Evolutionary conservation across 441 rosid genomes (phyloP).

Genomic region (Croton setiger): DNA sequence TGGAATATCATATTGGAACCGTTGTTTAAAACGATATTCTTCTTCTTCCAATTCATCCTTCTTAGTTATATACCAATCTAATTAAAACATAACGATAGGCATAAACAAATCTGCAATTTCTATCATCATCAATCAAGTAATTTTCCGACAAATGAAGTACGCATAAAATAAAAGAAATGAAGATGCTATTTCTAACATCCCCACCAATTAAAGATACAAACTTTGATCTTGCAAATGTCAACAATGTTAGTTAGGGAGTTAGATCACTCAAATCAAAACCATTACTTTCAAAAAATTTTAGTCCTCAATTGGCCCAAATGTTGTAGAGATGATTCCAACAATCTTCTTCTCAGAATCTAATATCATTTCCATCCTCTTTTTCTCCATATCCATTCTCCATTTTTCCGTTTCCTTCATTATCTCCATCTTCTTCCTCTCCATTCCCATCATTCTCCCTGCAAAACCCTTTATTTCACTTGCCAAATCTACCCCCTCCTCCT

Average conservation of each 20-base stretch:
- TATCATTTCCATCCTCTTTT: slow-evolving; percentile 76
- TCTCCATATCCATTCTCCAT: slow-evolving; percentile 87
- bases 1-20: too few relatives aligned
- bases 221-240: not conserved
- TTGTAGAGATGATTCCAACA: slow-evolving; percentile 40
- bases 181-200: not conserved
- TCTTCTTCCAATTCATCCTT: too few relatives aligned
- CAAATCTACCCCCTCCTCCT: slow-evolving; percentile 44
- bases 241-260: not conserved
- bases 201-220: not conserved
- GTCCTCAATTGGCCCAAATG: slow-evolving; percentile 1
- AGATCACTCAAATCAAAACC: not conserved
- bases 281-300: not conserved
- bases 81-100: too few relatives aligned
- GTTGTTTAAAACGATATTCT: too few relatives aligned
- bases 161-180: not conserved
- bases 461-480: slow-evolving; percentile 68
- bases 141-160: too few relatives aligned
- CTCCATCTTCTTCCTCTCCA: slow-evolving; percentile 86
- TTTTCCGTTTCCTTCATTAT: slow-evolving; percentile 75
- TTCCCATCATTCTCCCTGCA: slow-evolving; percentile 66
- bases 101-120: too few relatives aligned
- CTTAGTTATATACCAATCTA: too few relatives aligned
- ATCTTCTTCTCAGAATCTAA: slow-evolving; percentile 71
- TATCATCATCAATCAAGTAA: too few relatives aligned